Conservation (phyloP, 164 flowering plant genomes). For the Echeveria elegans region DNA sequence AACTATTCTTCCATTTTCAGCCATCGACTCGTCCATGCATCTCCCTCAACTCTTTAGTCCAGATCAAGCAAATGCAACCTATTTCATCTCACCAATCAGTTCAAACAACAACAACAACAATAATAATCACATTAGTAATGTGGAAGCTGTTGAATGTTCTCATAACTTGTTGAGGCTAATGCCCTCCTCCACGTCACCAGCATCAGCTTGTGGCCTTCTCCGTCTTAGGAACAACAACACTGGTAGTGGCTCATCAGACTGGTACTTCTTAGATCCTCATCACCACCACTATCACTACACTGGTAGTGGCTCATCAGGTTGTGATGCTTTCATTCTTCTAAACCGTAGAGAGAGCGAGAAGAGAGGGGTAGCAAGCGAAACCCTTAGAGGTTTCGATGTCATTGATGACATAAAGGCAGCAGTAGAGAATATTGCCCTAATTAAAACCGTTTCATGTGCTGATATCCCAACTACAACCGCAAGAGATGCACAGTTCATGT, state of each 20-base stretch:
- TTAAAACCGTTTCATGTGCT: conserved; percentile 31
- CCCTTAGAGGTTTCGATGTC: too few relatives aligned
- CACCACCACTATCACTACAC: conserved; percentile 1
- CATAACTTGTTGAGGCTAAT: conserved; percentile 28
- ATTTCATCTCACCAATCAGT: neutral
- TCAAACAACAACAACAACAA: too few relatives aligned
- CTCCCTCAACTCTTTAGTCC: conserved; percentile 27
- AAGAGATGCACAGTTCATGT: conserved; percentile 24
- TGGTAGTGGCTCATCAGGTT: too few relatives aligned
- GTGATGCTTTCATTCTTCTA: too few relatives aligned
- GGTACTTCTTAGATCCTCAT: conserved; percentile 9
- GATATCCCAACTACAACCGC: conserved; percentile 28
- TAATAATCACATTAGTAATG: conserved; percentile 8
- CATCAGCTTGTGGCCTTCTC: neutral
- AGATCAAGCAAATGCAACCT: conserved; percentile 8
- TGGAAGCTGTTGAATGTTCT: conserved; percentile 1
- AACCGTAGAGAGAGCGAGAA: too few relatives aligned
- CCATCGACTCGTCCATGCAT: conserved; percentile 7
- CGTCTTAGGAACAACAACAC: conserved; percentile 5
- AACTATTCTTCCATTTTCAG: neutral
- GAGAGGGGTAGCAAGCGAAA: too few relatives aligned
- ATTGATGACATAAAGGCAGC: too few relatives aligned
- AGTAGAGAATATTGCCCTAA: too few relatives aligned
- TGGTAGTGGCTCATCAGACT: conserved; percentile 1
- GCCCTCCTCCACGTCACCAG: conserved; percentile 9